Evolutionary conservation across 345 rosid genomes (phyloP).

Genomic region (Euphorbia pulcherrima): DNA sequence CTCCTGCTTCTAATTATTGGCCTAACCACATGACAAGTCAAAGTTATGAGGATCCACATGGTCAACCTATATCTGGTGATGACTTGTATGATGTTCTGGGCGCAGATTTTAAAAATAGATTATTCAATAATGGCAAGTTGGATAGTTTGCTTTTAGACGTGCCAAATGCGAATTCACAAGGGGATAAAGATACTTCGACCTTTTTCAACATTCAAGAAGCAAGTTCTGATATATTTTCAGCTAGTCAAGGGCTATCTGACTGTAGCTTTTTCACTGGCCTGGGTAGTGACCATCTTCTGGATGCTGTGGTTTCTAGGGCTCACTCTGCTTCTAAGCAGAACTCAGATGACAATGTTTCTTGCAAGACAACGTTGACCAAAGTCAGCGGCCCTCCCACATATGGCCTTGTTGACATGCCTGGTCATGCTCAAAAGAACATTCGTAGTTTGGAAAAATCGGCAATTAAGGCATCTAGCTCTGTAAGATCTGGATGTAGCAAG

Average conservation of each 20-base stretch:
- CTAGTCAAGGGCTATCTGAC: constrained; percentile 34
- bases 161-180: constrained; percentile 28
- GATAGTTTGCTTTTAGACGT: constrained; percentile 26
- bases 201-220: constrained; percentile 33
- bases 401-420: constrained; percentile 31
- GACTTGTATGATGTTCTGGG: constrained; percentile 85
- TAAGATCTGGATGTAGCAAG: constrained; percentile 40
- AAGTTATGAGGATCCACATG: constrained; percentile 30
- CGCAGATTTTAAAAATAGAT: constrained; percentile 56
- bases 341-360: constrained; percentile 64
- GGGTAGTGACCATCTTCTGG: constrained; percentile 71
- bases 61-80: constrained; percentile 50
- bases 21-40: constrained; percentile 22
- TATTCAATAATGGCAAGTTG: constrained; percentile 35
- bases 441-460: constrained; percentile 37
- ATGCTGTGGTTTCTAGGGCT: constrained; percentile 81
- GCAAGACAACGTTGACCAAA: constrained; percentile 66
- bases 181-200: constrained; percentile 33
- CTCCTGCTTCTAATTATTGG: constrained; percentile 19
- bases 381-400: constrained; percentile 43
- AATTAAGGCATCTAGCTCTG: constrained; percentile 36
- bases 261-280: constrained; percentile 25
- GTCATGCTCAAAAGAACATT: constrained; percentile 37
- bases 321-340: constrained; percentile 55
- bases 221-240: constrained; percentile 38